Evolutionary conservation across 192 early-diverging fungal species (phyloP), one percentile per base, ranked within the genome.

Genomic region (Funneliformis geosporum): DNA sequence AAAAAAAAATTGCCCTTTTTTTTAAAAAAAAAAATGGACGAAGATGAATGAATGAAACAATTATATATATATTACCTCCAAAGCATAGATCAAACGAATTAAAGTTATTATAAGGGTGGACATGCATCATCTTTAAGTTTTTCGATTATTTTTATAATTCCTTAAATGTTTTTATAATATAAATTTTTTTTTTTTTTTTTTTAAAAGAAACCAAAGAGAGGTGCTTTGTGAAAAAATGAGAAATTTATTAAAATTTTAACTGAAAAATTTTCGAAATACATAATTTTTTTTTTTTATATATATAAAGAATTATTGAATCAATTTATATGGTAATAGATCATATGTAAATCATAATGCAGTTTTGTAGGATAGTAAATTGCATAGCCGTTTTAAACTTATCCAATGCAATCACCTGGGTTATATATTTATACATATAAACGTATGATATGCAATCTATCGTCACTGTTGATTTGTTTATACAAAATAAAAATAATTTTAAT

Each of bases 341-440:
- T 55, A 55, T 55, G 50, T 55, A 55, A 55, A 55, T 55, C 50
- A 55, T 55, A 55, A 55, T 55, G 50, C 50, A 55, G 50, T 55
- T 55, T 55, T 55, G 18, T 33, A 55, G 47, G 18, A 55, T 55
- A 16, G 18, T n/a, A n/a, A n/a, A n/a, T n/a, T n/a, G n/a, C n/a
- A n/a, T n/a, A n/a, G n/a, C n/a, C n/a, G n/a, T n/a, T n/a, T n/a
- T n/a, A n/a, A n/a, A n/a, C n/a, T n/a, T n/a, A n/a, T n/a, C n/a
- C n/a, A n/a, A n/a, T n/a, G n/a, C n/a, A n/a, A n/a, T n/a, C n/a
- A n/a, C n/a, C n/a, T n/a, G n/a, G n/a, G n/a, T n/a, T n/a, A n/a
- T n/a, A n/a, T n/a, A n/a, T n/a, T n/a, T n/a, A n/a, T n/a, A n/a
- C n/a, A n/a, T n/a, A n/a, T n/a, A n/a, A n/a, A n/a, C n/a, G n/a